Evolutionary conservation across 2,329 filamentous ascomycete genomes (phyloP).

Genomic region (Fusarium lateritium): DNA sequence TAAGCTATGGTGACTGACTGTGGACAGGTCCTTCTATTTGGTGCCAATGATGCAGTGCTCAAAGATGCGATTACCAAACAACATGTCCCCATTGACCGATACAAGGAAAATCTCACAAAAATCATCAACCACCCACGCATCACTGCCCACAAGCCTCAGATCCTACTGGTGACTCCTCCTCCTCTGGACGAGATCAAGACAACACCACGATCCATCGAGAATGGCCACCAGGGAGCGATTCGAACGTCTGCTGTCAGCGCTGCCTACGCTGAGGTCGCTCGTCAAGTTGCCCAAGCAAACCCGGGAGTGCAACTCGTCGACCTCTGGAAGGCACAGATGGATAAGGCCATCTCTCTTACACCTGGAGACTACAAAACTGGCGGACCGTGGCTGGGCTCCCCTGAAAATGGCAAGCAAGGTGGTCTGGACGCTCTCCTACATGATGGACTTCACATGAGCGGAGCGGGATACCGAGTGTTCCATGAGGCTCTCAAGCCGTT

Average conservation of each 20-base stretch:
- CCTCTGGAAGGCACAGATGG: conserved; percentile 85
- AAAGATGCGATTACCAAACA: conserved; percentile 75
- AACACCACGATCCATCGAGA: conserved; percentile 61
- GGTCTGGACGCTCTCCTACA: conserved; percentile 67
- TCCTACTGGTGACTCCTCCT: conserved; percentile 86
- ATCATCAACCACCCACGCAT: conserved; percentile 82
- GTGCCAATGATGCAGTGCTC: conserved; percentile 90
- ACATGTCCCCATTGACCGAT: conserved; percentile 82
- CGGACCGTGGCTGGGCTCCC: conserved; percentile 65
- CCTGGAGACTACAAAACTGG: conserved; percentile 69
- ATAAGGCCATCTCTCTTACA: conserved; percentile 72
- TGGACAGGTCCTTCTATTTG: conserved; percentile 82
- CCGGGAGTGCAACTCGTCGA: conserved; percentile 81
- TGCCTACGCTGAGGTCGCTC: conserved; percentile 71
- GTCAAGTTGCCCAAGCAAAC: conserved; percentile 77
- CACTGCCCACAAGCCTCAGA: conserved; percentile 77
- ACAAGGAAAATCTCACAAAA: conserved; percentile 77
- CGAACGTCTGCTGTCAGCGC: conserved; percentile 66
- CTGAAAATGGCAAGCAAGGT: conserved; percentile 64
- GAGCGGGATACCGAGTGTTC: conserved; percentile 67
- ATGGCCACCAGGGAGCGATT: conserved; percentile 61
- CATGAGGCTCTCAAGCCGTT: conserved; percentile 64
- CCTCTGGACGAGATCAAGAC: conserved; percentile 84
- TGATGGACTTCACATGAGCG: conserved; percentile 71
- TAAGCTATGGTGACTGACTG: conserved; percentile 36